Evolutionary conservation across 2,329 filamentous ascomycete genomes (phyloP), one percentile per base, ranked within the genome.

Genomic region (Clarireedia hainanense): DNA sequence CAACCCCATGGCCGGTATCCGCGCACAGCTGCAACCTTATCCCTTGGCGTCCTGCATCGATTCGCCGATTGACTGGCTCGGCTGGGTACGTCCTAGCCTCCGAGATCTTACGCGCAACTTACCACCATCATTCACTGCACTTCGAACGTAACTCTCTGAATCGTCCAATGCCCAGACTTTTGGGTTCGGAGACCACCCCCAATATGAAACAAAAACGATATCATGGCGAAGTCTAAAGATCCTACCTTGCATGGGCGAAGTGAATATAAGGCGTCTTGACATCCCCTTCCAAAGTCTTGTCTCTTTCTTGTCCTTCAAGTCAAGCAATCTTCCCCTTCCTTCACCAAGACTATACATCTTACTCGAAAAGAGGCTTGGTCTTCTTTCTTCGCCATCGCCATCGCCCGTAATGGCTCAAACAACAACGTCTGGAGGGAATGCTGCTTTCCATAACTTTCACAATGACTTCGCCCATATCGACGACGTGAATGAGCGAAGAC

Each of bases 401-500:
- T 30, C 6, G 27, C 7, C 89, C 65, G 86, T 92, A 59, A 39
- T 36, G 43, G 46, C 27, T 10, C 47, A 50, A 14, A 23, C 56
- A 30, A 65, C 60, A 58, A 88, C 84, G 1, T 66, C 75, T 0
- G 85, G 85, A 58, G 84, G 85, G 63, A 88, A 88, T 66, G 77
- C 77, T 58, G 85, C 85, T 58, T 88, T 86, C 73, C 84, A 86
- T 74, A 89, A 89, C 75, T 90, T 85, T 72, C 79, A 90, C 74
- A 88, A 88, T 68, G 84, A 88, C 70, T 88, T 86, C 60, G 77
- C 78, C 50, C 80, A 74, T 56, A 69, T 86, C 63, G 75, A 80
- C 58, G 86, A 92, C 68, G 81, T 86, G 60, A 89, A 89, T 61
- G 88, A 92, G 76, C 84, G 88, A 53, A 80, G 89, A 62, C 82